Percentiles rank a stretch among this genome's conserved stretches.
phyloP scores from a whole-genome alignment of 2,329 filamentous ascomycete genomes.

The Colletotrichum navitas region DNA sequence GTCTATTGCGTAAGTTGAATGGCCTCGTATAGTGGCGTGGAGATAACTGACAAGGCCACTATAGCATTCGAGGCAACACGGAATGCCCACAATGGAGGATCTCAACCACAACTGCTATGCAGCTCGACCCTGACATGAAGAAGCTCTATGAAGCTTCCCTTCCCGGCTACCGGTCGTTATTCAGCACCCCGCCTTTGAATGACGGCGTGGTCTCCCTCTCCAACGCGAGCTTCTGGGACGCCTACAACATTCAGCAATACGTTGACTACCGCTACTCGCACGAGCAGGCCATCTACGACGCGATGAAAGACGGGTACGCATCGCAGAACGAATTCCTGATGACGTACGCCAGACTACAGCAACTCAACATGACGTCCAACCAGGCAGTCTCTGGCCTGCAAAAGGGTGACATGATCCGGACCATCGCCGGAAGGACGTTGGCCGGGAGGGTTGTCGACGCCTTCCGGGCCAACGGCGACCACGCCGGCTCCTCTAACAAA shows the following conservation, averaged over 20 bases:
- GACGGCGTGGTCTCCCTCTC: slow-evolving; percentile 51
- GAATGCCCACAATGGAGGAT: slow-evolving; percentile 55
- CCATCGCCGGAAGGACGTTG: slow-evolving; percentile 67
- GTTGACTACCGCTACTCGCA: slow-evolving; percentile 67
- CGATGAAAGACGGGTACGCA: slow-evolving; percentile 52
- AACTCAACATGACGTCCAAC: slow-evolving; percentile 68
- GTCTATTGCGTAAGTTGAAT: slow-evolving; percentile 58
- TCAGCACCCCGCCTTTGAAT: slow-evolving; percentile 52
- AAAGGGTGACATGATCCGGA: slow-evolving; percentile 57
- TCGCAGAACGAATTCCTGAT: slow-evolving; percentile 65
- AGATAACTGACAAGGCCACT: neutral
- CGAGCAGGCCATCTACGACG: slow-evolving; percentile 57
- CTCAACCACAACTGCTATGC: slow-evolving; percentile 48
- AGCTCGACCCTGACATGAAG: slow-evolving; percentile 45
- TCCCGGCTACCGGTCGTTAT: slow-evolving; percentile 60
- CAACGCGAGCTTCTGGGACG: slow-evolving; percentile 60
- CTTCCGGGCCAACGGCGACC: slow-evolving; percentile 58
- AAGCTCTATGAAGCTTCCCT: slow-evolving; percentile 48
- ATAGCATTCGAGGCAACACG: slow-evolving; percentile 55
- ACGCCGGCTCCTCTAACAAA: slow-evolving; percentile 56
- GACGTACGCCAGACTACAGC: slow-evolving; percentile 75
- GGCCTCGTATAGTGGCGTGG: no score
- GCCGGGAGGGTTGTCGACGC: slow-evolving; percentile 58
- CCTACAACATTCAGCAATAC: slow-evolving; percentile 67
- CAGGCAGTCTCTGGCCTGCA: slow-evolving; percentile 67